A percentile compares a stretch with the other conserved stretches of the same genome.
phyloP scores from a whole-genome alignment of 805 yeast species.

The Candida ovalis region DNA sequence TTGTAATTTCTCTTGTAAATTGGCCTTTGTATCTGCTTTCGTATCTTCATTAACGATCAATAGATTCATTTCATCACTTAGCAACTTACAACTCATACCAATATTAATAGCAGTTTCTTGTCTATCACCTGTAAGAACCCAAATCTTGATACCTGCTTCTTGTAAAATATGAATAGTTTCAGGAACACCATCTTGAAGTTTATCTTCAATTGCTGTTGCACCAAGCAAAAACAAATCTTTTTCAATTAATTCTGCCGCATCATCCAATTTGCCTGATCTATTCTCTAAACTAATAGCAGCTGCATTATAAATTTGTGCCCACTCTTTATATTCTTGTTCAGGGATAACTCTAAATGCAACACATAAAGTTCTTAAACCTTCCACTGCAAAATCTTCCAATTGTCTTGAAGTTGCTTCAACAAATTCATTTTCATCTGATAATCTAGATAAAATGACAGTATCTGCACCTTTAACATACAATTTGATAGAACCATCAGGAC shows the following conservation, averaged over 20 bases:
- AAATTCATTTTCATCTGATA: conserved; percentile 69
- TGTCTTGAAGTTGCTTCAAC: conserved; percentile 80
- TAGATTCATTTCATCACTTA: conserved; percentile 94
- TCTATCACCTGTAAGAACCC: conserved; percentile 98
- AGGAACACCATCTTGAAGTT: conserved; percentile 96
- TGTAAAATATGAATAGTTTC: conserved; percentile 94
- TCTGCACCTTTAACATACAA: conserved; percentile 97
- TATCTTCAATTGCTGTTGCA: conserved; percentile 98
- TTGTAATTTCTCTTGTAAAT: conserved; percentile 67
- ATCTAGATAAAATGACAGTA: conserved; percentile 86
- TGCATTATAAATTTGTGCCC: conserved; percentile 64
- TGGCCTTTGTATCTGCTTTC: conserved; percentile 69
- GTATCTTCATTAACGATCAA: conserved; percentile 84
- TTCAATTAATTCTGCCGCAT: conserved; percentile 87
- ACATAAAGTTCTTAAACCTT: conserved; percentile 93
- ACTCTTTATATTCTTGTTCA: conserved; percentile 68
- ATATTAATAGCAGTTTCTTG: conserved; percentile 98
- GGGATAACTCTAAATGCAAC: conserved; percentile 80
- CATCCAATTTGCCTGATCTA: conserved; percentile 74
- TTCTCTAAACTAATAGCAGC: conserved; percentile 82
- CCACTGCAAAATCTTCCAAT: conserved; percentile 93
- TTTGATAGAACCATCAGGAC: conserved; percentile 90
- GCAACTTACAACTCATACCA: conserved; percentile 94
- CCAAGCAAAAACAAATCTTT: conserved; percentile 76
- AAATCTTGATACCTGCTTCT: conserved; percentile 92